Evolutionary conservation across 306 rosid species (phyloP), one percentile per base, ranked within the genome.

Genomic region (Inga laurina): DNA sequence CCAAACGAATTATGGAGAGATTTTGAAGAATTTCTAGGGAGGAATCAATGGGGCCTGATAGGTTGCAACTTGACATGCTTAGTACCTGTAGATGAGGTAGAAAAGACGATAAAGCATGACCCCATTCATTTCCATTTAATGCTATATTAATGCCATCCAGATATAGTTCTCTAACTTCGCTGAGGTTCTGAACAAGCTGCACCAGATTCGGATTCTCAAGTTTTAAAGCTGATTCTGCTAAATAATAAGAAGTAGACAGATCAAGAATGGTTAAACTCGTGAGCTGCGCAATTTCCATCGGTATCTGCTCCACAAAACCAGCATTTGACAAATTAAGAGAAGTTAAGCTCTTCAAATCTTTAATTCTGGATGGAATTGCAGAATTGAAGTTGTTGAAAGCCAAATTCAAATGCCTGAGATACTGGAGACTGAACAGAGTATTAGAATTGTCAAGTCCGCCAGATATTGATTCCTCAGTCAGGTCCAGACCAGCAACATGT

Each of bases 81-180:
- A 86, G 10, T 9, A 66, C 79, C 7, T 62, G 72, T 3, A 79
- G 69, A 6, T 66, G 61, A 24, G 66, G 66, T 52, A 81, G 0
- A 1, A 27, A 52, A 1, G 49, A 54, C 0, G 78, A 49, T 10
- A 85, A 9, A 0, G 73, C 80, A 32, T 39, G 39, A 18, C 90
- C 24, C 92, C 94, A 89, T 10, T 86, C 62, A 5, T 51, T n/a
- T 21, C 88, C 88, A 14, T 0, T 8, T 1, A 77, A 79, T 13
- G 94, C 86, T 75, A 87, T 71, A 1, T 6, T 16, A 0, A 81
- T 76, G 64, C 89, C 86, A 83, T 91, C 91, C 0, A 91, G 82
- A 84, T 52, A 21, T 3, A 89, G 74, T 65, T 78, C 81, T 4
- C 0, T 4, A 16, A 91, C 81, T 32, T 72, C 9, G 0, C 69